Evolutionary conservation across 2,329 filamentous ascomycete species (phyloP).

Genomic region (Escovopsis sp.): DNA sequence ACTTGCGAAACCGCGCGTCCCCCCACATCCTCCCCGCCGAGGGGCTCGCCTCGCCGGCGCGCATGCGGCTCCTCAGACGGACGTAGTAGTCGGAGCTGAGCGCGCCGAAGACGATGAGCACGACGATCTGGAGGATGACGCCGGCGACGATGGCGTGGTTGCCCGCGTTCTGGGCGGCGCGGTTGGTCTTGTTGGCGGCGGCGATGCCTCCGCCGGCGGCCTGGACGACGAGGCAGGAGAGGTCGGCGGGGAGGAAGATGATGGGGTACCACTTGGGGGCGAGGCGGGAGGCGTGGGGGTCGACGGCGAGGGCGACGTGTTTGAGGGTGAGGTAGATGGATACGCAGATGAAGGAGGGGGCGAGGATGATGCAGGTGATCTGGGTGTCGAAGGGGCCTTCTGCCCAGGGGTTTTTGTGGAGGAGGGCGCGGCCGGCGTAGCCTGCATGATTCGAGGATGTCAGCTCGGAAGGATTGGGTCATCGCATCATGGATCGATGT

Average conservation of each 20-base stretch:
- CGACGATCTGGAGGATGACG: conserved; percentile 36
- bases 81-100: conserved; percentile 30
- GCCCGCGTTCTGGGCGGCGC: conserved; percentile 25
- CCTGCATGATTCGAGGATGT: conserved; percentile 18
- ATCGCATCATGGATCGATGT: no score
- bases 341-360: conserved; percentile 45
- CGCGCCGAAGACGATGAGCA: conserved; percentile 30
- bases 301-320: conserved; percentile 36
- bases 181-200: conserved; percentile 25
- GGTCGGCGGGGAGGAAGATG: conserved; percentile 43
- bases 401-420: conserved; percentile 40
- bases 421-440: conserved; percentile 35
- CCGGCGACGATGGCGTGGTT: conserved; percentile 39
- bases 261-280: conserved; percentile 36
- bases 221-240: conserved; percentile 43
- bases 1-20: conserved; percentile 26
- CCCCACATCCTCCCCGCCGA: conserved; percentile 24
- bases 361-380: conserved; percentile 43
- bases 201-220: conserved; percentile 41
- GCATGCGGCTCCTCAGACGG: conserved; percentile 25
- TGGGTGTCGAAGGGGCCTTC: conserved; percentile 39
- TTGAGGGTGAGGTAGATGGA: conserved; percentile 50
- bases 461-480: no score
- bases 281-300: conserved; percentile 34
- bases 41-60: conserved; percentile 11